phyloP scores from a whole-genome alignment of 495 filamentous ascomycete species.

The Penicillium diatomitis region DNA sequence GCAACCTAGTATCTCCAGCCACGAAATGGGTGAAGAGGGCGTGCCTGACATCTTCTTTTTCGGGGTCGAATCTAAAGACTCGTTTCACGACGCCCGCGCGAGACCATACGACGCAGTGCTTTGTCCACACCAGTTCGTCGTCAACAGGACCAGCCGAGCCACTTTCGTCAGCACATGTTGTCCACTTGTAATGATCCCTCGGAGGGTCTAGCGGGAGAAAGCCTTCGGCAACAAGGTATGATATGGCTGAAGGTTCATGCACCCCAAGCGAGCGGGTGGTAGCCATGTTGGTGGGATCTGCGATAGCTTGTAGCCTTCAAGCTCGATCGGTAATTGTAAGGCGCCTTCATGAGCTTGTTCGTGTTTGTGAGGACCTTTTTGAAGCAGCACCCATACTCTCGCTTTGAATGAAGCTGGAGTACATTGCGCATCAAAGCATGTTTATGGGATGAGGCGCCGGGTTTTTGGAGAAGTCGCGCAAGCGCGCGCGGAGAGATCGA shows the following conservation, averaged over 20 bases:
- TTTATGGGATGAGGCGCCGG: slow-evolving; percentile 8
- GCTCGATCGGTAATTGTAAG: slow-evolving; percentile 10
- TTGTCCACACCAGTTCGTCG: slow-evolving; percentile 83
- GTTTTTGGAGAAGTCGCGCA: slow-evolving; percentile 16
- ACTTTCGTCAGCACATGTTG: slow-evolving; percentile 34
- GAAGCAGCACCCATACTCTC: slow-evolving; percentile 10
- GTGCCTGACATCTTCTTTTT: slow-evolving; percentile 75
- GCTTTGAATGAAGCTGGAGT: not conserved
- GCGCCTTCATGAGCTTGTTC: slow-evolving; percentile 10
- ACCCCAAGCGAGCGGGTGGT: slow-evolving; percentile 78
- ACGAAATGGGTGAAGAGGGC: slow-evolving; percentile 80
- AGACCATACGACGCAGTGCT: slow-evolving; percentile 83
- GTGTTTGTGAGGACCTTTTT: too few species aligned
- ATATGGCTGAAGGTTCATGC: slow-evolving; percentile 73
- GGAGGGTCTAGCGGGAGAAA: slow-evolving; percentile 64
- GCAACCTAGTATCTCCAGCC: slow-evolving; percentile 26
- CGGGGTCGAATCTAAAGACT: slow-evolving; percentile 76
- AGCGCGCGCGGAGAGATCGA: slow-evolving; percentile 21
- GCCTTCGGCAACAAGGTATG: slow-evolving; percentile 73
- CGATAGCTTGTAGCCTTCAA: slow-evolving; percentile 12
- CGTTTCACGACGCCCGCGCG: slow-evolving; percentile 77
- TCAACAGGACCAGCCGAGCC: slow-evolving; percentile 39
- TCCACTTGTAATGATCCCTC: slow-evolving; percentile 65
- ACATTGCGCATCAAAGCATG: slow-evolving; percentile 5
- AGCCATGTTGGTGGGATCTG: slow-evolving; percentile 52